A percentile compares a stretch with the other conserved stretches of the same genome.
These are phyloP conservation scores for Cystobasidiaceae sp. DNA, from an alignment of 1,284 basidiomycete genomes.

Conservation along the genomic window DNA sequence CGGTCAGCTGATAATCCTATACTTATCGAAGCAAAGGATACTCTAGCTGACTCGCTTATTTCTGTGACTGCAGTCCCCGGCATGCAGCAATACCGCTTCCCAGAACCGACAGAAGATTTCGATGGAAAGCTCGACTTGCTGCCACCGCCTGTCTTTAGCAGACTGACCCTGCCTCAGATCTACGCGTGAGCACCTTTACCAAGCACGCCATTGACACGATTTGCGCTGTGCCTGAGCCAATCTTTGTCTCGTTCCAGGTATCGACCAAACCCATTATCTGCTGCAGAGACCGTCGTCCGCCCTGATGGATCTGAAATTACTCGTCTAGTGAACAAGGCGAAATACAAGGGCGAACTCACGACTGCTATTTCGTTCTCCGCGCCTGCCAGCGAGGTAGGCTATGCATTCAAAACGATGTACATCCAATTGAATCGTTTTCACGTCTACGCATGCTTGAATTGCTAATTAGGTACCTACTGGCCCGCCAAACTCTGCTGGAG, in stretches of 20 bases:
- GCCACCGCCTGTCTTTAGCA: constrained; percentile 76
- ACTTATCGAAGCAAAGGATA: too few species aligned
- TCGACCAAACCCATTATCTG: constrained; percentile 67
- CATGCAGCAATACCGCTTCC: constrained; percentile 34
- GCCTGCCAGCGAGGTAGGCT: constrained; percentile 42
- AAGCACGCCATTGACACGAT: too few species aligned
- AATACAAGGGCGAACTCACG: constrained; percentile 71
- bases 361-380: constrained; percentile 65
- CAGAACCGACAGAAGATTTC: constrained; percentile 35
- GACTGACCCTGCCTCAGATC: constrained; percentile 66
- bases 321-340: constrained; percentile 67
- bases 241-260: constrained; percentile 53
- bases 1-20: too few species aligned
- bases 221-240: neutral
- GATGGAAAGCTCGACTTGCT: constrained; percentile 61
- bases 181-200: constrained; percentile 78
- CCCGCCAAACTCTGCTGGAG: constrained; percentile 49
- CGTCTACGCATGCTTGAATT: too few species aligned
- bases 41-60: neutral
- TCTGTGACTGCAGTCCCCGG: constrained; percentile 29
- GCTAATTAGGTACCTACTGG: constrained; percentile 59
- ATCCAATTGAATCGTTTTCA: too few species aligned
- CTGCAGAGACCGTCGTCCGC: constrained; percentile 59
- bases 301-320: constrained; percentile 61
- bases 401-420: too few species aligned